phyloP scores from a whole-genome alignment of 192 early-diverging fungal genomes.

The Jimgerdemannia lactiflua region DNA sequence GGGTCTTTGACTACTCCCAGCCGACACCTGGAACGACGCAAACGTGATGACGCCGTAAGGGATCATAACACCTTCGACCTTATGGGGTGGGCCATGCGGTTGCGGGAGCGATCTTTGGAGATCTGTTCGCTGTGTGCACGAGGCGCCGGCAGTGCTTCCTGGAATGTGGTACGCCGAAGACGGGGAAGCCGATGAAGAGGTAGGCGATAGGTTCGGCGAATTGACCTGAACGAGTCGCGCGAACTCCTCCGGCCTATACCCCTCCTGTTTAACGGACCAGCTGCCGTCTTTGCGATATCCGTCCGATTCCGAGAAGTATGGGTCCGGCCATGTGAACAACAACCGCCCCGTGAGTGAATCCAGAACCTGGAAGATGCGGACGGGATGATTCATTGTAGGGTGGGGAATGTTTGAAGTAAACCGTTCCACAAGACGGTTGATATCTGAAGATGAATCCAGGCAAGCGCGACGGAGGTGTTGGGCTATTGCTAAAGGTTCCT shows the following conservation, averaged over 20 bases:
- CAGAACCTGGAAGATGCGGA: conserved; percentile 14
- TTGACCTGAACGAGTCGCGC: neutral
- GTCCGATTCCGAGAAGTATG: neutral
- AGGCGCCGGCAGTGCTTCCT: neutral
- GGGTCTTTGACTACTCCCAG: neutral
- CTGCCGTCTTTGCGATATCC: neutral
- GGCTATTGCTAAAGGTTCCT: conserved; percentile 8
- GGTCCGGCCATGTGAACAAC: conserved; percentile 13
- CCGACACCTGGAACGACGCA: conserved; percentile 15
- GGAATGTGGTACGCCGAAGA: neutral
- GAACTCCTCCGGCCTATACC: neutral
- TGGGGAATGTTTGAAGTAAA: neutral
- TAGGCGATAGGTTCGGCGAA: neutral
- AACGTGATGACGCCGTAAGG: conserved; percentile 27
- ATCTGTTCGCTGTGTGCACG: neutral
- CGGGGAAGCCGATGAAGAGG: neutral
- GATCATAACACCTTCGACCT: conserved; percentile 16
- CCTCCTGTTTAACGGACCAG: neutral
- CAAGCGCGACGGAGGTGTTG: conserved; percentile 3
- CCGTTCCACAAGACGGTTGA: neutral
- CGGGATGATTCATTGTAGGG: neutral
- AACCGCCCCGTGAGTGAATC: conserved; percentile 2
- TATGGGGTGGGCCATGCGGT: conserved; percentile 1
- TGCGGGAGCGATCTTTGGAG: neutral
- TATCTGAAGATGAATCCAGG: neutral